Percentiles rank a stretch among this genome's conserved stretches.
Conservation (phyloP, 352 stramenopile species). For the Phytophthora quininea region DNA sequence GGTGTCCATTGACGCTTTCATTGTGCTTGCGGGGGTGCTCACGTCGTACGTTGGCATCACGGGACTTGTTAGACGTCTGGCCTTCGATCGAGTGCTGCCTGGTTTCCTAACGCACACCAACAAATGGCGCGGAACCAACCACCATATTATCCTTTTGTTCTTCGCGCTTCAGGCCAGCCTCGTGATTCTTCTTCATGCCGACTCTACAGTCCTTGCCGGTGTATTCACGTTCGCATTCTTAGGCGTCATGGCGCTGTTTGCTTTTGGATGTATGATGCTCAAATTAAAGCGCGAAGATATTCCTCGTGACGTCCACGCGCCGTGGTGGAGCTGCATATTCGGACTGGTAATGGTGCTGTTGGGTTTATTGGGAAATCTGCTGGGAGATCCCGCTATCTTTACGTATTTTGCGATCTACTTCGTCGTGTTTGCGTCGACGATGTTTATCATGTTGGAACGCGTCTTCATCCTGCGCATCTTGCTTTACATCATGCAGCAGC, state of each 20-base stretch:
- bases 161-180: constrained; percentile 75
- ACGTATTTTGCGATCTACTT: constrained; percentile 88
- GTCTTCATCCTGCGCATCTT: constrained; percentile 79
- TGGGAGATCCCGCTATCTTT: constrained; percentile 76
- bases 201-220: constrained; percentile 84
- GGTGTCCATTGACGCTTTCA: constrained; percentile 88
- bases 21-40: constrained; percentile 88
- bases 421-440: constrained; percentile 64
- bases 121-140: constrained; percentile 81
- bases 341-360: constrained; percentile 76
- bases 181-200: constrained; percentile 77
- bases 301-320: constrained; percentile 83
- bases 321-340: constrained; percentile 84
- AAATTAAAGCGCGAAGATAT: constrained; percentile 93
- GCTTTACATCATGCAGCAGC: constrained; percentile 63
- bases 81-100: constrained; percentile 74
- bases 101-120: constrained; percentile 68
- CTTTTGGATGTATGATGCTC: constrained; percentile 90
- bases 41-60: constrained; percentile 92
- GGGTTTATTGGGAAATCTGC: constrained; percentile 66
- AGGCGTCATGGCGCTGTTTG: constrained; percentile 92
- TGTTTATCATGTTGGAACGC: constrained; percentile 85
- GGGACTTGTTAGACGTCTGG: constrained; percentile 79
- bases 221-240: constrained; percentile 94
- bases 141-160: constrained; percentile 85